Percentiles rank a stretch among this genome's conserved stretches.
phyloP scores from a whole-genome alignment of 495 filamentous ascomycete species.

The Tuber umbilicatum region DNA sequence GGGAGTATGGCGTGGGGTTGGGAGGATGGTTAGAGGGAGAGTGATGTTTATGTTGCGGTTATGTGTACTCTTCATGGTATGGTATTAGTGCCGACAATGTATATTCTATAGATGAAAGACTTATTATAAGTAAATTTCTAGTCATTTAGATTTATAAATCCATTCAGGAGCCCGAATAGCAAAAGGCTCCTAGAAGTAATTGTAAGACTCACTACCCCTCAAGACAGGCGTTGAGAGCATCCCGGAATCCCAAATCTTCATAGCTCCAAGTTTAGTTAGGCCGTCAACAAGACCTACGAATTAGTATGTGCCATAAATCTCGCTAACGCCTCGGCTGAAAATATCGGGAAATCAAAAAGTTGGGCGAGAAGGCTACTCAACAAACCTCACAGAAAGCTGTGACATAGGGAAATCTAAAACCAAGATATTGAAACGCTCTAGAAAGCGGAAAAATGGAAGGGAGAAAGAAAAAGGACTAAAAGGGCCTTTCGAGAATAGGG shows the following conservation, averaged over 20 bases:
- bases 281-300: not conserved
- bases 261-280: not conserved
- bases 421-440: no score
- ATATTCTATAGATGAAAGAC: not conserved
- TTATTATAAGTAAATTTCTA: not conserved
- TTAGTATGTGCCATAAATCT: not conserved
- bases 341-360: not conserved
- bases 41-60: not conserved
- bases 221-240: not conserved
- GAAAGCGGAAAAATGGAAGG: no score
- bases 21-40: not conserved
- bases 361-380: not conserved
- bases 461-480: no score
- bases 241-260: not conserved
- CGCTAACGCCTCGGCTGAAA: not conserved
- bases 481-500: no score
- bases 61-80: not conserved
- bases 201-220: not conserved
- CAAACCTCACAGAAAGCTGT: not conserved
- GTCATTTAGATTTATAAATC: not conserved
- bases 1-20: no score
- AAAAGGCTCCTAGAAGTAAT: not conserved
- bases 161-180: not conserved
- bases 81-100: not conserved
- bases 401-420: no score